phyloP scores from a whole-genome alignment of 805 yeast species.

The Myxozyma lipomycoides region DNA sequence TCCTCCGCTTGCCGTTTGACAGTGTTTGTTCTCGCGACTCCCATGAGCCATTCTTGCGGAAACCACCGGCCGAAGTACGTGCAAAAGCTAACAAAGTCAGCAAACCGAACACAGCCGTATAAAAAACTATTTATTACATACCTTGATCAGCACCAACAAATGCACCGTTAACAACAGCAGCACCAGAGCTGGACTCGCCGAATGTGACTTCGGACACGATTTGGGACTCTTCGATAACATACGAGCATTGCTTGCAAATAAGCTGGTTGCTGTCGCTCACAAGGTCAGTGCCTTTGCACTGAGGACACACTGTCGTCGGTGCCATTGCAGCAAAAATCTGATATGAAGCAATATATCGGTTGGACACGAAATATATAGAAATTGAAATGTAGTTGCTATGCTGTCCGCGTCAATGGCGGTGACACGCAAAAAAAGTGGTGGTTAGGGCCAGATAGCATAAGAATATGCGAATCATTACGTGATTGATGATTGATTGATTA shows the following conservation, averaged over 20 bases:
- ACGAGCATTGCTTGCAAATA: constrained; percentile 79
- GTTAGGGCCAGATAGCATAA: too few relatives aligned
- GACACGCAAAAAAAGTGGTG: too few relatives aligned
- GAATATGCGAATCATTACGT: too few relatives aligned
- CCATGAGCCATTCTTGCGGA: constrained; percentile 35
- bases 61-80: constrained; percentile 45
- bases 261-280: constrained; percentile 46
- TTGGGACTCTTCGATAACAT: constrained; percentile 85
- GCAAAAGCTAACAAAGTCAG: constrained; percentile 19
- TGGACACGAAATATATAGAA: too few relatives aligned
- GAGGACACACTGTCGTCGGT: constrained; percentile 20
- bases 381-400: too few relatives aligned
- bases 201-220: constrained; percentile 94
- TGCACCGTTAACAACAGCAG: constrained; percentile 93
- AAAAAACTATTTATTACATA: constrained; percentile 6
- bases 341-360: too few relatives aligned
- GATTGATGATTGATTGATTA: too few relatives aligned
- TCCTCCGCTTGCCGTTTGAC: constrained; percentile 73
- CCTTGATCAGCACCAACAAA: constrained; percentile 83
- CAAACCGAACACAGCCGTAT: background rate
- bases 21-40: constrained; percentile 89
- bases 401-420: too few relatives aligned
- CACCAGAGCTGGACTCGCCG: constrained; percentile 89
- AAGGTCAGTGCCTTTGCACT: constrained; percentile 20
- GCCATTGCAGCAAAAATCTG: too few relatives aligned